Percentiles rank a stretch among this genome's conserved stretches.
phyloP scores from a whole-genome alignment of 1,284 basidiomycete genomes.

The Irpex lacteus region DNA sequence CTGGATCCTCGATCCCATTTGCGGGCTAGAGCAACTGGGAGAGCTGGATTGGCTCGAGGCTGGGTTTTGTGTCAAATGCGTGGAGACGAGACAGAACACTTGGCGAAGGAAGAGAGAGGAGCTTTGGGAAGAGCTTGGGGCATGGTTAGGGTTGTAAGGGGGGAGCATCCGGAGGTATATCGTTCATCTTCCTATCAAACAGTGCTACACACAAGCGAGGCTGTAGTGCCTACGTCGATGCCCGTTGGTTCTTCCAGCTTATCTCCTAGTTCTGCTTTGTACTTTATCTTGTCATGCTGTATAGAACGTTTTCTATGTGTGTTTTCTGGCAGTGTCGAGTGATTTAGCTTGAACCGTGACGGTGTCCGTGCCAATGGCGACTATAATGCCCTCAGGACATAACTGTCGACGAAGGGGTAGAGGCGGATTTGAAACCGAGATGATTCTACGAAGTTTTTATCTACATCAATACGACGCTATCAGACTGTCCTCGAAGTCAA shows the following conservation, averaged over 20 bases:
- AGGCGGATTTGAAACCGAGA: no score
- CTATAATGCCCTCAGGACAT: no score
- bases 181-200: neutral
- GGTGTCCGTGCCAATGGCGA: no score
- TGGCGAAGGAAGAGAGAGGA: slow-evolving; percentile 23
- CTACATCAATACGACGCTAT: no score
- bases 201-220: neutral
- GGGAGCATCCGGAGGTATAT: neutral
- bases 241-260: no score
- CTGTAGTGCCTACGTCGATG: neutral
- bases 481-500: no score
- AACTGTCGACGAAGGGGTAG: no score
- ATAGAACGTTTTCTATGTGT: neutral
- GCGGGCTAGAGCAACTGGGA: slow-evolving; percentile 27
- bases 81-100: slow-evolving; percentile 15
- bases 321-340: no score
- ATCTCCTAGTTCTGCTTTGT: neutral
- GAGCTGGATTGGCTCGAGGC: slow-evolving; percentile 27
- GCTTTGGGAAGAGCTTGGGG: slow-evolving; percentile 27
- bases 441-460: no score
- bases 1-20: slow-evolving; percentile 30
- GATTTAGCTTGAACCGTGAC: no score
- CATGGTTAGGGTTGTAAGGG: slow-evolving; percentile 22
- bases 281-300: neutral
- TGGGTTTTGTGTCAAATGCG: slow-evolving; percentile 31